phyloP scores from a whole-genome alignment of 139 green algal species.

The Chlorella sp. region DNA sequence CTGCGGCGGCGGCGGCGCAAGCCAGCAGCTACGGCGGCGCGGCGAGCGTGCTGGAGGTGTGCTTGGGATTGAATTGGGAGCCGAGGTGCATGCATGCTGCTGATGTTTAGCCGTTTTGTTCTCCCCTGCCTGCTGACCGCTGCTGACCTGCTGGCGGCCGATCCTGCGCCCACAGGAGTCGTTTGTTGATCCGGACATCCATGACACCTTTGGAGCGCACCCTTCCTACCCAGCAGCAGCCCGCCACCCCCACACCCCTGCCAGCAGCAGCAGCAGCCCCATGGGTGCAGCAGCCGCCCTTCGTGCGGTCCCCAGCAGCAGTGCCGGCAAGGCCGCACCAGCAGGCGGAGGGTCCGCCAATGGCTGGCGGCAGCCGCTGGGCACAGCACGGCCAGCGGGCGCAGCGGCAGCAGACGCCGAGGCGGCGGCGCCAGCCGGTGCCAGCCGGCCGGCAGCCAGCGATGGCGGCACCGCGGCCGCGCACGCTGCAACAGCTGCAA shows the following conservation, averaged over 20 bases:
- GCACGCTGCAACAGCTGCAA: neutral
- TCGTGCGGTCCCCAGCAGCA: neutral
- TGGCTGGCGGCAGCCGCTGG: neutral
- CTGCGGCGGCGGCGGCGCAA: neutral
- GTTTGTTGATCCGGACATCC: slow-evolving; percentile 43
- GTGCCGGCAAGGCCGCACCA: neutral
- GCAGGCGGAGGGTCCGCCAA: no score
- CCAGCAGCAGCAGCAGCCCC: neutral
- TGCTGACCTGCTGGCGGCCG: no score
- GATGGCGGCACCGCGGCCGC: neutral
- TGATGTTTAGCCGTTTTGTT: no score
- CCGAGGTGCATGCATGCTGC: no score
- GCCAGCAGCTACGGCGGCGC: neutral
- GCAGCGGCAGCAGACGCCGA: neutral
- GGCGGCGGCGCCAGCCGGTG: neutral
- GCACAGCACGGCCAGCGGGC: neutral
- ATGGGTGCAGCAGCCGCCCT: neutral
- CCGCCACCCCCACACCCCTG: neutral
- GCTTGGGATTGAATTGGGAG: no score
- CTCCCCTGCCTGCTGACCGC: no score
- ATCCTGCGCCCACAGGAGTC: neutral
- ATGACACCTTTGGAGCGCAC: slow-evolving; percentile 56
- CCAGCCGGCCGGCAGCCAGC: neutral
- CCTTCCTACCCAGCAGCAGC: neutral
- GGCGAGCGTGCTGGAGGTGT: no score